These are phyloP conservation scores for Hyphodiscus sp. DNA, from an alignment of 2,329 filamentous ascomycete genomes.

Conservation along the genomic window DNA sequence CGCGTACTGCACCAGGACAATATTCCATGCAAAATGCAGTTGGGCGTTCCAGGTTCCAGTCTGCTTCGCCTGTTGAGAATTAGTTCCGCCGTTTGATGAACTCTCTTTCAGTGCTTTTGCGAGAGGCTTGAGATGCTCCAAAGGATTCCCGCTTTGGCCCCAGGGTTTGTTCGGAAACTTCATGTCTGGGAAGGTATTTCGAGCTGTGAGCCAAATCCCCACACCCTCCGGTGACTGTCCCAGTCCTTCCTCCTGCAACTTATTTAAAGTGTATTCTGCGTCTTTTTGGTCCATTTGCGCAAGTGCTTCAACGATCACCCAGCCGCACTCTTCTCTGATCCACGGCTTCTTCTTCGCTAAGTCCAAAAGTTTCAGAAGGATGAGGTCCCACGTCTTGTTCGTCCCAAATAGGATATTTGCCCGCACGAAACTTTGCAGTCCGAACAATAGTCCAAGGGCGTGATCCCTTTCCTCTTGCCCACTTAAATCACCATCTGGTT, in stretches of 20 bases:
- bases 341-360: constrained; percentile 78
- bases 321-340: constrained; percentile 83
- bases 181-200: constrained; percentile 56
- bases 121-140: constrained; percentile 64
- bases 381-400: constrained; percentile 53
- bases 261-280: constrained; percentile 55
- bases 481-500: constrained; percentile 45
- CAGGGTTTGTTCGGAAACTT: constrained; percentile 65
- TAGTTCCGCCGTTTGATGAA: constrained; percentile 45
- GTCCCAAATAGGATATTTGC: constrained; percentile 63
- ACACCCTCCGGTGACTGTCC: constrained; percentile 82
- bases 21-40: constrained; percentile 81
- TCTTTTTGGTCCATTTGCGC: constrained; percentile 50
- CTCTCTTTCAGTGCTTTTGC: constrained; percentile 76
- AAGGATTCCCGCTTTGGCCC: constrained; percentile 60
- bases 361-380: constrained; percentile 68
- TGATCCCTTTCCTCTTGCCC: constrained; percentile 80
- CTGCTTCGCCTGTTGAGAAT: constrained; percentile 35
- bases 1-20: constrained; percentile 57
- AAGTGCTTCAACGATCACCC: constrained; percentile 69
- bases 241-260: constrained; percentile 57
- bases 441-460: constrained; percentile 79
- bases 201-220: constrained; percentile 74
- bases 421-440: constrained; percentile 77
- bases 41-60: constrained; percentile 74